Base-by-base conservation (phyloP, 2,329 filamentous ascomycete species). In the Cladophialophora yegresii region DNA sequence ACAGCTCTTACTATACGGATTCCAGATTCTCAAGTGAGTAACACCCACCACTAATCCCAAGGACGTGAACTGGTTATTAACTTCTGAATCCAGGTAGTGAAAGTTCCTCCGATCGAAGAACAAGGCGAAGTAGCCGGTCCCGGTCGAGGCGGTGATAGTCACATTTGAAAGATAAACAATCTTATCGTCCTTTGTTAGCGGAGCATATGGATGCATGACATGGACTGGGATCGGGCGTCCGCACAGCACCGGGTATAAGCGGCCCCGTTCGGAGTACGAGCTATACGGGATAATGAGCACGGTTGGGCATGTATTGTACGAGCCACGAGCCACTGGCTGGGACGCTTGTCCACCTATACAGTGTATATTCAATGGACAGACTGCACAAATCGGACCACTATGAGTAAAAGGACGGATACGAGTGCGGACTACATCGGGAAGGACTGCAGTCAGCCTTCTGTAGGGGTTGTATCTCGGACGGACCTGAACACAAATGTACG, bases 11-110 rank as follows among this genome's bases (percentile, higher is more conserved):
- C 67, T 78, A 76, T 64, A 70, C 72, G 43, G 76, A 76, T 43
- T 80, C 78, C 69, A 77, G 74, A 28, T 74, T 76, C 58, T 79
- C 77, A 45, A 79, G 77, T 69, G 72, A 73, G 68, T 80, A 16
- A 43, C 40, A 43, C 36, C 36, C 7, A n/a, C 36, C 12, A 1
- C 13, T 20, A 1, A 43, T 16, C 16, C 36, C 6, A 5, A 3
- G 5, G 3, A 50, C 12, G 22, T 23, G 20, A 20, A 22, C 7
- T 23, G 12, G 22, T 20, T 40, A 47, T 58, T 53, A 12, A 61
- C 36, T 54, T 36, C 22, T 57, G 20, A 65, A 16, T 61, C 56
- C 69, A 81, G 79, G 78, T 70, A 79, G 75, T 71, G 75, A 75
- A 71, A 80, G 78, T 66, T 79, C 79, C 7, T 71, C 70, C 59